Conservation (phyloP, 1,139 yeast species). For the Casaregolazyma lundiana region DNA sequence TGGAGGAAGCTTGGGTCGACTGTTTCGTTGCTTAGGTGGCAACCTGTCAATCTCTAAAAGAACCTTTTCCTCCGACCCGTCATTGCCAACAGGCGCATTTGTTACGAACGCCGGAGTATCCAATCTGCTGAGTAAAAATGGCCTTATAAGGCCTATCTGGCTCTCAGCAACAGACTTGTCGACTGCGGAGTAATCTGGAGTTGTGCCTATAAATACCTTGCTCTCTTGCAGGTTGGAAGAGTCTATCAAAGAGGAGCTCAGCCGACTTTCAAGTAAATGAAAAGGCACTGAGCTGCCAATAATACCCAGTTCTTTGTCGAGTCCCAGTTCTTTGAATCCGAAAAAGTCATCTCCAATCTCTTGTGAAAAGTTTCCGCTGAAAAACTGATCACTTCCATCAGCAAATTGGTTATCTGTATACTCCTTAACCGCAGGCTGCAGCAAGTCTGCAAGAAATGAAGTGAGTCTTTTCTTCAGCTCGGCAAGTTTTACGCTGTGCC, state of each 20-base stretch:
- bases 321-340: slow-evolving; percentile 90
- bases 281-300: slow-evolving; percentile 83
- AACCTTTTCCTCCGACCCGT: slow-evolving; percentile 38
- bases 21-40: slow-evolving; percentile 72
- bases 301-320: slow-evolving; percentile 90
- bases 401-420: slow-evolving; percentile 73
- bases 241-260: slow-evolving; percentile 37
- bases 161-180: slow-evolving; percentile 46
- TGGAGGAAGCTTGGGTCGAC: slow-evolving; percentile 87
- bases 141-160: slow-evolving; percentile 56
- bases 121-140: slow-evolving; percentile 45
- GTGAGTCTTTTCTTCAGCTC: slow-evolving; percentile 68
- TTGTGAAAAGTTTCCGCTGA: slow-evolving; percentile 90
- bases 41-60: slow-evolving; percentile 73
- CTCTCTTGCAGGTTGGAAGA: slow-evolving; percentile 12
- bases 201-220: slow-evolving; percentile 17
- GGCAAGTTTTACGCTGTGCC: slow-evolving; percentile 62
- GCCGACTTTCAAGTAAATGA: slow-evolving; percentile 75
- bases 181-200: slow-evolving; percentile 37
- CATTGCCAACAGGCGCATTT: slow-evolving; percentile 26
- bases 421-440: slow-evolving; percentile 70
- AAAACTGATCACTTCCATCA: slow-evolving; percentile 89
- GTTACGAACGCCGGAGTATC: slow-evolving; percentile 24
- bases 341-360: slow-evolving; percentile 91
- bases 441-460: slow-evolving; percentile 69